Percentiles rank a stretch among this genome's conserved stretches.
Conservation (phyloP, 1,284 basidiomycete species). For the Sphaerobolus stellatus region DNA sequence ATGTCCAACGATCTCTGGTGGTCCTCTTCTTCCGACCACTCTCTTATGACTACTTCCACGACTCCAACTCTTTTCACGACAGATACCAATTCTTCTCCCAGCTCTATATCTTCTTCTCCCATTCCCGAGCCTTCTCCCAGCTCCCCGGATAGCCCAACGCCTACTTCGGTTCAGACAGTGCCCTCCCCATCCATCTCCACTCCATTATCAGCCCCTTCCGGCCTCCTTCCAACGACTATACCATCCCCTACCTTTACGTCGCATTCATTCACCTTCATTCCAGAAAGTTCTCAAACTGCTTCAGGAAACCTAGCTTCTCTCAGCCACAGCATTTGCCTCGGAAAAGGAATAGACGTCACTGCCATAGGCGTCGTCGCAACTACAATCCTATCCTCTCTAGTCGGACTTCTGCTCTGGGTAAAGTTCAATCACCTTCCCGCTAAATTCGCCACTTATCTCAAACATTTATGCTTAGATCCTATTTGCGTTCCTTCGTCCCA, state of each 20-base stretch:
- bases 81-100: too few species aligned
- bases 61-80: too few species aligned
- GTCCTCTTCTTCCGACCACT: too few species aligned
- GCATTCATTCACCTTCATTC: neutral
- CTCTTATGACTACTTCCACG: too few species aligned
- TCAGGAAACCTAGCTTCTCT: neutral
- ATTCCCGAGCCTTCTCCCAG: too few species aligned
- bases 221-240: slow-evolving; percentile 4
- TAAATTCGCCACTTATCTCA: slow-evolving; percentile 8
- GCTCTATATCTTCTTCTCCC: too few species aligned
- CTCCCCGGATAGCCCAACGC: neutral
- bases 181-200: neutral
- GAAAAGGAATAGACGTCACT: slow-evolving; percentile 61
- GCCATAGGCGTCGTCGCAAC: slow-evolving; percentile 62
- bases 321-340: slow-evolving; percentile 52
- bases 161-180: neutral
- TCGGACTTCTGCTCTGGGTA: slow-evolving; percentile 69
- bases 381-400: slow-evolving; percentile 51
- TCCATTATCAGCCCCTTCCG: neutral
- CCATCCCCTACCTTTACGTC: neutral
- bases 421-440: slow-evolving; percentile 26
- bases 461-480: slow-evolving; percentile 42
- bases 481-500: slow-evolving; percentile 66
- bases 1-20: too few species aligned
- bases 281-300: neutral